Evolutionary conservation across 441 rosid species (phyloP).

Genomic region (Cnidoscolus chayamansa): DNA sequence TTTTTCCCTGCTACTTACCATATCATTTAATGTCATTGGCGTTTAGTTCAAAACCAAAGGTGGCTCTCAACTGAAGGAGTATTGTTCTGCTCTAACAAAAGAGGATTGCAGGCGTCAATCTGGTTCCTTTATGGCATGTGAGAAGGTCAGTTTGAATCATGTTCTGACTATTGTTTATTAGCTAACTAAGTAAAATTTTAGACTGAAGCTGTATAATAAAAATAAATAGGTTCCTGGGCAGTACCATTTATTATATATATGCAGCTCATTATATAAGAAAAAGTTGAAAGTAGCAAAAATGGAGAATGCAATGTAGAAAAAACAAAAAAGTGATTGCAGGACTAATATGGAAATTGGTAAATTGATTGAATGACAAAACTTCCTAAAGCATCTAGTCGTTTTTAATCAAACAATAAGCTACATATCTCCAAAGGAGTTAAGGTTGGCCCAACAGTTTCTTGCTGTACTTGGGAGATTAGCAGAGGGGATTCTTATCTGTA

Average conservation of each 20-base stretch:
- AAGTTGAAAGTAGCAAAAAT: neutral
- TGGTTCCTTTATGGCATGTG: conserved; percentile 79
- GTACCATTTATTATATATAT: no score
- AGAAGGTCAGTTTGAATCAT: conserved; percentile 52
- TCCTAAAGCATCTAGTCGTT: neutral
- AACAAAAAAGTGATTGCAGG: neutral
- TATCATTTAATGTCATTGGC: conserved; percentile 13
- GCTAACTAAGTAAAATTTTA: neutral
- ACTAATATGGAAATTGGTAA: neutral
- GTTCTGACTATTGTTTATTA: neutral
- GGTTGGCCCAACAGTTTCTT: no score
- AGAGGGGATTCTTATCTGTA: neutral
- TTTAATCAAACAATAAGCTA: neutral
- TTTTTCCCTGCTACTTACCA: neutral
- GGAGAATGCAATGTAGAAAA: neutral
- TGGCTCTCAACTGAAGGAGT: conserved; percentile 91
- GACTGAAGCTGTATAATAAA: no score
- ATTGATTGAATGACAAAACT: neutral
- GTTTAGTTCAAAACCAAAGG: conserved; percentile 92
- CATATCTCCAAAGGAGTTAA: no score
- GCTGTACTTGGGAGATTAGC: neutral
- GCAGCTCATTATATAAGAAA: no score
- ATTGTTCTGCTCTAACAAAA: conserved; percentile 83
- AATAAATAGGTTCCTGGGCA: no score
- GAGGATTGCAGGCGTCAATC: conserved; percentile 91